Evolutionary conservation across 768 basidiomycete genomes (phyloP), one percentile per base, ranked within the genome.

Genomic region (Tulasnella sp.): DNA sequence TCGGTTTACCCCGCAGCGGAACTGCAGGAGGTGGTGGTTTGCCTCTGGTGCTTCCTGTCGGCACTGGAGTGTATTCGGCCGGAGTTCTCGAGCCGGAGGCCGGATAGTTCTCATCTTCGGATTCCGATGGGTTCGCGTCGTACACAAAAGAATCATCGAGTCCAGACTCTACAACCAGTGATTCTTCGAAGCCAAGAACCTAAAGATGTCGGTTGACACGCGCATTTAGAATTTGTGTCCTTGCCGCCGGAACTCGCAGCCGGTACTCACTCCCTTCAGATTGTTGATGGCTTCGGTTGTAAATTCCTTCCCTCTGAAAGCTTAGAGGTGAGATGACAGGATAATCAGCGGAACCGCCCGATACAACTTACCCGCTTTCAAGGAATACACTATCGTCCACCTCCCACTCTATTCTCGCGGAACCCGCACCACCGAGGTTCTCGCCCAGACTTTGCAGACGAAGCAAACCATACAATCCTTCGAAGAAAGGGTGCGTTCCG

Each of bases 361-460:
- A 32, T 17, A 11, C 64, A 37, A 86, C 94, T 83, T 84, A 94
- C 94, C 91, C 94, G 75, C 93, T 87, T 81, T 96, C 94, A 78
- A 94, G 90, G 82, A 95, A 93, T 17, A 95, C 92, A 22, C 93
- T 93, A 82, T 96, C 94, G 79, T 96, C 94, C 26, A 95, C 83
- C 82, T 94, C 92, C 94, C 94, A 96, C 76, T 90, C 86, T 69
- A 95, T 88, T 76, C 86, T 83, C 76, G 82, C 83, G 37, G 80
- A 79, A 62, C 92, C 94, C 39, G 91, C 90, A 69, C 94, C 94
- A 62, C 94, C 93, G 44, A 92, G 83, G 62, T 86, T 84, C 77
- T 89, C 87, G 65, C 93, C 92, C 62, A 95, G 84, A 52, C 88
- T 87, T 78, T 95, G 92, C 42, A 94, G 81, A 74, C 92, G 86